Base-by-base conservation (phyloP, 495 filamentous ascomycete species). In the Elaphomyces granulatus region DNA sequence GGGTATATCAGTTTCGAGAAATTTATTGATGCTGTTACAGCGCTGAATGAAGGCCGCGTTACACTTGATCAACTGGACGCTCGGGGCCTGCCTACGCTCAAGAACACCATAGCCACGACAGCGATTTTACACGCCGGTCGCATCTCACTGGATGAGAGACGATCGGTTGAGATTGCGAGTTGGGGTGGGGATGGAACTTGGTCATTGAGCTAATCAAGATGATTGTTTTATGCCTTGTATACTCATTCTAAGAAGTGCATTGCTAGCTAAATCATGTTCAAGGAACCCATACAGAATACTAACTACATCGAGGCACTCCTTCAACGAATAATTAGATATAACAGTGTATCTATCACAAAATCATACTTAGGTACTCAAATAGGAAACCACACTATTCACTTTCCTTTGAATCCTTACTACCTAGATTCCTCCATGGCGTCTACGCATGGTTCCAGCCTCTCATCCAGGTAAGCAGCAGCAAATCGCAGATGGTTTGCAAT, bases 1-100 rank as follows among this genome's bases (percentile, higher is more conserved):
- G 85, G 87, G 10, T 95, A 94, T 54, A 74, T 94, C 44, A 84
- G 78, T 40, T 88, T 94, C 53, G 87, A 95, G 67, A 95, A 95
- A 58, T 94, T 95, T 55, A 78, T 95, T 10, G 84, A 94, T 54
- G 85, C 81, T 2, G 84, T 85, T 47, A 77, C 74, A 8, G 73
- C 75, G 0, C 64, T 94, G 36, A 88, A 90, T 45, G 74, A 80
- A 43, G 76, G 79, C 8, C 64, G 67, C 12, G 68, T 77, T 39
- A 82, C 75, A 34, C 68, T 87, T 3, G 75, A 75, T 19, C 75
- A 83, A 43, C 64, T 94, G 33, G 87, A 95, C 50, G 66, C 66
- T 32, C 75, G 85, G 42, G 83, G 83, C 0, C 57, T 95, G 43
- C 87, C 87, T 3, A 95, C 87, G 15, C 49, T 95, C 50, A 71